Percentiles rank a stretch among this genome's conserved stretches.
Conservation (phyloP, 257 asterid genomes). For the Anisodus tanguticus region DNA sequence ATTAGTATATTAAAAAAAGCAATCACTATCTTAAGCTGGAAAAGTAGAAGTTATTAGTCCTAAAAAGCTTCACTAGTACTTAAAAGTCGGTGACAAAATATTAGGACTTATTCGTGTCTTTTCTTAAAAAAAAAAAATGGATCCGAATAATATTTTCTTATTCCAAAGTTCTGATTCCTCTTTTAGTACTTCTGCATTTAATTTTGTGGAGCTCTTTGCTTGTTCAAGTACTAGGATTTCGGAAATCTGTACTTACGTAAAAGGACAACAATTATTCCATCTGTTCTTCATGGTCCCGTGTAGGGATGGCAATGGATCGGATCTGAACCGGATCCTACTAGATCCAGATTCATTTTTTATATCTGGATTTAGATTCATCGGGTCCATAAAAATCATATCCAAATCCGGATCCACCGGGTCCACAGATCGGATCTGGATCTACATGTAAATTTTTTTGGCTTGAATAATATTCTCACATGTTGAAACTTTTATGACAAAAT, state of each 20-base stretch:
- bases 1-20: not conserved
- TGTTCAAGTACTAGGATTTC: not conserved
- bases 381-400: too few relatives aligned
- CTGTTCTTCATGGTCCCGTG: not conserved
- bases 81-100: not conserved
- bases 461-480: too few relatives aligned
- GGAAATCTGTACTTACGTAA: not conserved
- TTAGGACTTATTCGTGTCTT: conserved; percentile 9
- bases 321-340: too few relatives aligned
- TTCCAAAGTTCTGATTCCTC: not conserved
- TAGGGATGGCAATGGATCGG: too few relatives aligned
- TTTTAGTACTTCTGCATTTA: not conserved
- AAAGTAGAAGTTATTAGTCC: too few relatives aligned
- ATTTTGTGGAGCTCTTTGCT: conserved; percentile 6
- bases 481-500: too few relatives aligned
- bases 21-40: not conserved
- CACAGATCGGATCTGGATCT: too few relatives aligned
- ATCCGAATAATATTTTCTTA: not conserved
- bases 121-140: not conserved
- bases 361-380: too few relatives aligned
- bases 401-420: too few relatives aligned
- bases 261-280: not conserved
- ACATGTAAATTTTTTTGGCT: too few relatives aligned
- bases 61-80: not conserved
- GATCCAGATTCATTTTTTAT: too few relatives aligned